These are phyloP conservation scores for Citrus glauca DNA, from an alignment of 345 rosid genomes.

Conservation along the genomic window DNA sequence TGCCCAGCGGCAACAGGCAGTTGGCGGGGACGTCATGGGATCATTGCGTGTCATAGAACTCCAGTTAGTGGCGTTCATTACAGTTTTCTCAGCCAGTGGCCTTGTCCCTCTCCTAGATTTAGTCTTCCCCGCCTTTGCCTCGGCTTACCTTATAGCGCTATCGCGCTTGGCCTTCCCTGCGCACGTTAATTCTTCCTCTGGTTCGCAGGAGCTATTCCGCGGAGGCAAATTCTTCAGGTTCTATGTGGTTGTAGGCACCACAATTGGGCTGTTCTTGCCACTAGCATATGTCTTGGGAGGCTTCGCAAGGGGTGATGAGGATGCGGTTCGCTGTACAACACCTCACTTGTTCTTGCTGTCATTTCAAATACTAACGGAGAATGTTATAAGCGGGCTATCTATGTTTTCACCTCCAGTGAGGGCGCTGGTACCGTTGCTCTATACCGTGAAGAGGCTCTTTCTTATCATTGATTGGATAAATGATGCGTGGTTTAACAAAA, in stretches of 20 bases:
- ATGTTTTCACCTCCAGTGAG: conserved; percentile 82
- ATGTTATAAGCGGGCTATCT: conserved; percentile 62
- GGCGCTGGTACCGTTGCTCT: conserved; percentile 75
- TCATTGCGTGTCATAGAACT: conserved; percentile 79
- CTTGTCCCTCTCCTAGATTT: conserved; percentile 83
- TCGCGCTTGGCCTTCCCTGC: conserved; percentile 78
- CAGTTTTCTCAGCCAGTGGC: conserved; percentile 86
- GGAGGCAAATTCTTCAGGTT: conserved; percentile 60
- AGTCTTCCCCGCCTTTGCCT: conserved; percentile 68
- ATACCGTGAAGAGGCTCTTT: conserved; percentile 71
- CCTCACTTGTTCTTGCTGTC: conserved; percentile 84
- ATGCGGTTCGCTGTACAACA: conserved; percentile 71
- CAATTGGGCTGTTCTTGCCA: conserved; percentile 75
- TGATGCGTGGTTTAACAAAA: conserved; percentile 68
- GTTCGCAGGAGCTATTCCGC: conserved; percentile 50
- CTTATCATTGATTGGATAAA: conserved; percentile 64
- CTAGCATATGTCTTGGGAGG: conserved; percentile 87
- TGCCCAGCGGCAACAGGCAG: conserved; percentile 25
- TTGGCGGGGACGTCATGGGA: conserved; percentile 56
- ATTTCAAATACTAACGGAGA: conserved; percentile 85
- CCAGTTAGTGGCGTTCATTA: conserved; percentile 82
- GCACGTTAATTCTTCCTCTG: conserved; percentile 19
- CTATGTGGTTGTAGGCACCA: conserved; percentile 63
- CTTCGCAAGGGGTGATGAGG: conserved; percentile 81
- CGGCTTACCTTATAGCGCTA: conserved; percentile 51